Evolutionary conservation across 2,329 filamentous ascomycete genomes (phyloP).

Genomic region (Monilinia fructigena): DNA sequence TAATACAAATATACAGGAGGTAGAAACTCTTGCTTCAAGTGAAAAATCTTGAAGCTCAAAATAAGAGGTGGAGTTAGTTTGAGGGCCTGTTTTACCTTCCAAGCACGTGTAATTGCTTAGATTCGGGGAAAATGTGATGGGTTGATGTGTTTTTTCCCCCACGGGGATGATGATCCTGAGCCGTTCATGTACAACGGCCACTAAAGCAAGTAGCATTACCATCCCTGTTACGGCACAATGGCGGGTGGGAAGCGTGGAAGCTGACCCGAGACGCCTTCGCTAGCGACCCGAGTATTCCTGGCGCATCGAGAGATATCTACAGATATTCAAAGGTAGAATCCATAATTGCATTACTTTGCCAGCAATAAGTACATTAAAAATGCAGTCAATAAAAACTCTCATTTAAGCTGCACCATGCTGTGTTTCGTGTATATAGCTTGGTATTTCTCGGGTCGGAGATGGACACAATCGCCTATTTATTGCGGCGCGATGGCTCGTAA

Average conservation of each 20-base stretch:
- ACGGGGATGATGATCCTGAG: background rate
- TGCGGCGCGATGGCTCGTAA: background rate
- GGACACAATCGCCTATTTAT: constrained; percentile 9
- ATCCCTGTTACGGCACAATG: constrained; percentile 15
- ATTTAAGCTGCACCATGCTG: constrained; percentile 1
- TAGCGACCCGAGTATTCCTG: constrained; percentile 7
- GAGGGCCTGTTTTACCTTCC: background rate
- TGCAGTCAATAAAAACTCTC: background rate
- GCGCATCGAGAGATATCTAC: background rate
- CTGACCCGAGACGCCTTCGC: constrained; percentile 18
- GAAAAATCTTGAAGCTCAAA: background rate
- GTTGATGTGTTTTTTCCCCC: background rate
- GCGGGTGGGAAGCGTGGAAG: constrained; percentile 12
- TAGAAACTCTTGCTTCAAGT: background rate
- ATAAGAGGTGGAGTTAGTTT: background rate
- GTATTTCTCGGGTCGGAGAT: background rate
- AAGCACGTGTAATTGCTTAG: background rate
- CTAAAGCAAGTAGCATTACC: constrained; percentile 10
- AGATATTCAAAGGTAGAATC: background rate
- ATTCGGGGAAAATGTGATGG: background rate
- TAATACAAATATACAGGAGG: background rate
- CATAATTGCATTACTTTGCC: background rate
- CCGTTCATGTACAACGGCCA: constrained; percentile 4
- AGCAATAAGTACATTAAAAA: background rate
- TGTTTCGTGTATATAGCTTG: background rate